A percentile compares a stretch with the other conserved stretches of the same genome.
These are phyloP conservation scores for Colletotrichum neosansevieriae DNA, from an alignment of 2,329 filamentous ascomycete genomes.

Conservation along the genomic window DNA sequence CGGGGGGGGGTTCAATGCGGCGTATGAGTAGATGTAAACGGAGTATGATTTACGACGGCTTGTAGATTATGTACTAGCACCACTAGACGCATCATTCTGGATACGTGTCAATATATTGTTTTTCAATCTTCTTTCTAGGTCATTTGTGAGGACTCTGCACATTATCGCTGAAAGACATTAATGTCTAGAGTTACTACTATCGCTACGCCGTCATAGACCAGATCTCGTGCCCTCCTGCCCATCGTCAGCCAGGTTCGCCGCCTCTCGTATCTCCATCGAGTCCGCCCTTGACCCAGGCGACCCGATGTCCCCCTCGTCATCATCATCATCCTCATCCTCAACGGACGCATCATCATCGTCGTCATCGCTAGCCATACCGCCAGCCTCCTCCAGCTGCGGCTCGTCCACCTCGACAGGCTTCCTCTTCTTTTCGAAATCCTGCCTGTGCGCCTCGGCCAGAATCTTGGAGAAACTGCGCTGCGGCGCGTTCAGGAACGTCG, in stretches of 20 bases:
- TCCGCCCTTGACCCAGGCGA: conserved; percentile 29
- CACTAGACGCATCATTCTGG: conserved; percentile 21
- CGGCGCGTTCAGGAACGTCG: conserved; percentile 39
- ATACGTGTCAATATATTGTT: neutral
- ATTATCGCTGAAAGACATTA: conserved; percentile 12
- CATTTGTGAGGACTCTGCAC: no score
- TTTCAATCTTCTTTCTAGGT: no score
- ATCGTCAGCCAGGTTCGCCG: conserved; percentile 37
- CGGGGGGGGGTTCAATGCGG: neutral
- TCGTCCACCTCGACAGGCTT: conserved; percentile 46
- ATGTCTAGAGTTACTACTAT: neutral
- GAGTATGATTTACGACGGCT: conserved; percentile 20
- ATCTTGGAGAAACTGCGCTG: conserved; percentile 66
- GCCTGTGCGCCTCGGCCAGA: conserved; percentile 86
- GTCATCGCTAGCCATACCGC: conserved; percentile 44
- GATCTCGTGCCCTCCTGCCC: conserved; percentile 33
- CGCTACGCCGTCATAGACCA: neutral
- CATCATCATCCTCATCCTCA: conserved; percentile 45
- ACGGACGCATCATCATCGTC: conserved; percentile 42
- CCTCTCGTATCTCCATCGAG: conserved; percentile 47
- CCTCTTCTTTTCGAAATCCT: conserved; percentile 90
- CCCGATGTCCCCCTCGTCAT: conserved; percentile 51
- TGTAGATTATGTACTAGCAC: conserved; percentile 32
- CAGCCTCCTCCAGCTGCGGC: conserved; percentile 43
- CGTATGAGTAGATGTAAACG: conserved; percentile 3